A percentile compares a stretch with the other conserved stretches of the same genome.
phyloP scores from a whole-genome alignment of 2,329 filamentous ascomycete genomes.

The Fusarium sp. region DNA sequence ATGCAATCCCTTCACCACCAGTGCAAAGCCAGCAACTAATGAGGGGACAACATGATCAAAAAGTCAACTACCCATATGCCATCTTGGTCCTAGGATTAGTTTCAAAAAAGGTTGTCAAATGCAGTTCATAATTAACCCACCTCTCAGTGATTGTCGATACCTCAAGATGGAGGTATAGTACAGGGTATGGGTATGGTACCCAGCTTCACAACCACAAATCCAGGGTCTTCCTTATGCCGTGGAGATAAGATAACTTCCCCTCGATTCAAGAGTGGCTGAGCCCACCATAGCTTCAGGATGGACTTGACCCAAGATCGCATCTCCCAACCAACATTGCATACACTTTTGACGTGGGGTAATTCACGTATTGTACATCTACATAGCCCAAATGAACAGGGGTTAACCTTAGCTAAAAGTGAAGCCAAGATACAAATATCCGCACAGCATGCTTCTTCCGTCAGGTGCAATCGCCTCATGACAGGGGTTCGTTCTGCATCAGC shows the following conservation, averaged over 20 bases:
- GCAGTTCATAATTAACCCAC: slow-evolving; percentile 3
- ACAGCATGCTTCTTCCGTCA: slow-evolving; percentile 40
- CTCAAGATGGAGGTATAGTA: neutral
- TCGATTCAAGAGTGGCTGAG: neutral
- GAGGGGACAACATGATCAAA: neutral
- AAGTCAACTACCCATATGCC: neutral
- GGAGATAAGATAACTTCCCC: neutral
- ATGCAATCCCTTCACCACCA: neutral
- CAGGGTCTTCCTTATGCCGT: neutral
- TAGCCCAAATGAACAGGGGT: neutral
- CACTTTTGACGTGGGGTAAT: neutral
- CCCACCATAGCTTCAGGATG: neutral
- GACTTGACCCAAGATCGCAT: neutral
- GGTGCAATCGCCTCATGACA: neutral
- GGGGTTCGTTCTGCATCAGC: neutral
- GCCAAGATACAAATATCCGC: slow-evolving; percentile 16
- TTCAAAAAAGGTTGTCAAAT: neutral
- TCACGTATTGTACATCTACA: neutral
- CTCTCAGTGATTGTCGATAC: neutral
- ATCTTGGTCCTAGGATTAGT: neutral
- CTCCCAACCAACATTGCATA: neutral
- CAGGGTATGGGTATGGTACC: slow-evolving; percentile 15
- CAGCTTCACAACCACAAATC: neutral
- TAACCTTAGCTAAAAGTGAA: neutral
- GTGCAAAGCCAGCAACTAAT: neutral